These are phyloP conservation scores for Peribolospora kevripleyi DNA, from an alignment of 768 basidiomycete species.

Conservation along the genomic window DNA sequence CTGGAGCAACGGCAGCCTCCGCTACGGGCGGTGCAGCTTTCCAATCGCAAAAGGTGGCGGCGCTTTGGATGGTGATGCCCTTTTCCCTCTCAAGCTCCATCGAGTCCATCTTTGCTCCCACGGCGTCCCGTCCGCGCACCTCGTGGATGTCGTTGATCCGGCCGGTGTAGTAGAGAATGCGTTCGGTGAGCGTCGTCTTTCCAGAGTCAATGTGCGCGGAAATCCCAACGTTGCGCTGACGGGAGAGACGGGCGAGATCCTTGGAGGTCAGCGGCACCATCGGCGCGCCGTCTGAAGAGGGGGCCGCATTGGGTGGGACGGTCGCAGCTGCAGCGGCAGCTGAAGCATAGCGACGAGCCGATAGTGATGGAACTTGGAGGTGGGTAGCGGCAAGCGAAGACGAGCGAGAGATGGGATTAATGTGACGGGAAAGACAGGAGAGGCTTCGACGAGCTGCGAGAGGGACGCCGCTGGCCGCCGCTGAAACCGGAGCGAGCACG, in stretches of 20 bases:
- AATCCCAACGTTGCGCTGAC: conserved; percentile 87
- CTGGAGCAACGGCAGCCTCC: neutral
- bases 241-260: conserved; percentile 40
- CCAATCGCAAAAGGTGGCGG: conserved; percentile 98
- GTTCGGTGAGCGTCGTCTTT: conserved; percentile 92
- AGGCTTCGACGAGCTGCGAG: too few relatives aligned
- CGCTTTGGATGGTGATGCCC: conserved; percentile 97
- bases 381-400: neutral
- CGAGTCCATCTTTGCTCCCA: conserved; percentile 98
- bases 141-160: conserved; percentile 90
- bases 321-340: neutral
- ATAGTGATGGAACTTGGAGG: neutral
- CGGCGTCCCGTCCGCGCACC: conserved; percentile 81
- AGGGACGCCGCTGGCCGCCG: too few relatives aligned
- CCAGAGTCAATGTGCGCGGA: conserved; percentile 82
- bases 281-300: neutral
- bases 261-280: conserved; percentile 2
- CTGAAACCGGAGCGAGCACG: too few relatives aligned
- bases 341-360: neutral
- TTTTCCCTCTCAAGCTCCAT: conserved; percentile 99
- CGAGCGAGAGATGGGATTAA: neutral
- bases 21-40: conserved; percentile 35
- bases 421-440: neutral
- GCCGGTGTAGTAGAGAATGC: conserved; percentile 86
- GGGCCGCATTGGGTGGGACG: neutral